Evolutionary conservation across 106 monocot genomes (phyloP).

Genomic region (Narthecium ossifragum): DNA sequence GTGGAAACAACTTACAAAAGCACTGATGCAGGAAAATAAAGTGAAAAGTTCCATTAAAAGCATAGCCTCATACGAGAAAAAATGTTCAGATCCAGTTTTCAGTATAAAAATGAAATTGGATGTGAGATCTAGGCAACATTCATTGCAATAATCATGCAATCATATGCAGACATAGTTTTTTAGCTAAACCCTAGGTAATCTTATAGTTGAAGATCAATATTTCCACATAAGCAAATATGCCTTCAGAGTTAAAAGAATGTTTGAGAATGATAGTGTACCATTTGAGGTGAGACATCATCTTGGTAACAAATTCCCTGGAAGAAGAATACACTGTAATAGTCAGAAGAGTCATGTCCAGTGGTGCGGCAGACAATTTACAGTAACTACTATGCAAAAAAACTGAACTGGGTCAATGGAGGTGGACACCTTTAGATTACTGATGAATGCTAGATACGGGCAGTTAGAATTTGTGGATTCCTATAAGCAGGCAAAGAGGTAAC

Average conservation of each 20-base stretch:
- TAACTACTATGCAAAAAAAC: neutral
- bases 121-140: too few species aligned
- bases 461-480: neutral
- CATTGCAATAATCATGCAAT: neutral
- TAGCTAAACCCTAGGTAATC: neutral
- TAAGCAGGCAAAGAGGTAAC: neutral
- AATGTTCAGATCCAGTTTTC: neutral
- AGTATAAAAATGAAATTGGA: neutral
- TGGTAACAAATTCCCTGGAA: constrained; percentile 27
- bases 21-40: too few species aligned
- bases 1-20: too few species aligned
- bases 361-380: neutral
- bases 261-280: constrained; percentile 16
- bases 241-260: neutral
- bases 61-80: neutral
- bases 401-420: neutral
- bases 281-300: constrained; percentile 15
- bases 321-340: neutral
- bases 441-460: neutral
- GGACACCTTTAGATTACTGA: neutral
- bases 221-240: neutral
- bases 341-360: neutral
- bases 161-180: neutral
- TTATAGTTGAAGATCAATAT: neutral
- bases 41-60: neutral